These are phyloP conservation scores for Suillus placidus DNA, from an alignment of 768 basidiomycete genomes.

Conservation along the genomic window DNA sequence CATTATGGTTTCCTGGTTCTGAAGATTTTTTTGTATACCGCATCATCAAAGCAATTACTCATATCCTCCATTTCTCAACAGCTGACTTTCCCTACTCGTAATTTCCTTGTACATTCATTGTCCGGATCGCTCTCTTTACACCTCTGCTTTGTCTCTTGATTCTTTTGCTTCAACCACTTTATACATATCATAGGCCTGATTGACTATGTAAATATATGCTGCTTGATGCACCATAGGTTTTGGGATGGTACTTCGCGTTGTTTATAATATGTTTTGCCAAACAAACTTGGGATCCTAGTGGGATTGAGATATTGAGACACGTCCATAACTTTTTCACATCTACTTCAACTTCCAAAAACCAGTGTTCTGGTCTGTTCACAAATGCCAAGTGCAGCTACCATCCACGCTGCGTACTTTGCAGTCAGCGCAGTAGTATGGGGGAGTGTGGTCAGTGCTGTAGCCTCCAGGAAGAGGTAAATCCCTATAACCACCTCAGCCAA, in stretches of 20 bases:
- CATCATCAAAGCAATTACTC: conserved; percentile 1
- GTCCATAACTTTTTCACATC: background rate
- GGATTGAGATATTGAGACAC: background rate
- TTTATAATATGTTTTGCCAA: conserved; percentile 9
- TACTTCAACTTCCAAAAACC: background rate
- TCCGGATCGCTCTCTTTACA: conserved; percentile 16
- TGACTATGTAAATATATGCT: conserved; percentile 26
- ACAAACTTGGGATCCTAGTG: background rate
- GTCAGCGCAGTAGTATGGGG: conserved; percentile 83
- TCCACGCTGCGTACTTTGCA: conserved; percentile 77
- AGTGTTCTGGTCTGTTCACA: background rate
- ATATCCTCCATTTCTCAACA: conserved; percentile 6
- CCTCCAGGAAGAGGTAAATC: conserved; percentile 34
- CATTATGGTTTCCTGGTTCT: background rate
- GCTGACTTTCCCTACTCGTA: conserved; percentile 9
- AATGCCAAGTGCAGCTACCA: conserved; percentile 50
- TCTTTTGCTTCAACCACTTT: conserved; percentile 17
- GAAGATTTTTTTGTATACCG: conserved; percentile 10
- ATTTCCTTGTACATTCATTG: conserved; percentile 5
- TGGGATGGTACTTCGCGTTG: background rate
- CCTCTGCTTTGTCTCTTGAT: conserved; percentile 13
- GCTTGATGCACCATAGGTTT: conserved; percentile 28
- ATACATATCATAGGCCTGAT: conserved; percentile 27
- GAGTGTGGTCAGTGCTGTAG: conserved; percentile 59
- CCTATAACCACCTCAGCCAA: conserved; percentile 17